Evolutionary conservation across 2,329 filamentous ascomycete species (phyloP).

Genomic region (Xylaria sp.): DNA sequence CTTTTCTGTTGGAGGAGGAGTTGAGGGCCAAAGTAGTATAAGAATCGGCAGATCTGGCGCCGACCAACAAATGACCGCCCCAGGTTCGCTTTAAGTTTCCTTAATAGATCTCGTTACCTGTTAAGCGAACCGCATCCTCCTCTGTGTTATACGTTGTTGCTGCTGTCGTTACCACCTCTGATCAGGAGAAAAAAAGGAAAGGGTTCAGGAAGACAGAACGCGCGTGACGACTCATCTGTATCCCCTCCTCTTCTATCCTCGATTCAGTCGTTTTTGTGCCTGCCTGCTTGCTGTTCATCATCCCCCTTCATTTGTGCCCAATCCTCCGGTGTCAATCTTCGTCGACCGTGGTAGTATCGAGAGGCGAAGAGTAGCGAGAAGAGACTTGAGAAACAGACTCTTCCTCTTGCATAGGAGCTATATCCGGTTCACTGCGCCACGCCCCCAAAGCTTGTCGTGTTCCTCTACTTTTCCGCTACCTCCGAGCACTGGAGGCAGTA

Average conservation of each 20-base stretch:
- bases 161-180: not conserved
- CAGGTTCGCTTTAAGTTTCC: conserved; percentile 6
- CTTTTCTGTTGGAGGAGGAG: not conserved
- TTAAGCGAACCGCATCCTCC: not conserved
- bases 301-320: not conserved
- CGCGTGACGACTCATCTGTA: not conserved
- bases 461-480: not conserved
- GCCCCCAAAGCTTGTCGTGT: not conserved
- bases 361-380: not conserved
- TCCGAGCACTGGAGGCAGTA: not conserved
- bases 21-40: not conserved
- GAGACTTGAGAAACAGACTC: not conserved
- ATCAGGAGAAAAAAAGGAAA: not conserved
- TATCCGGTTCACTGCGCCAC: not conserved
- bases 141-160: too few species aligned
- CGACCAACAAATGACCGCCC: conserved; percentile 22
- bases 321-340: not conserved
- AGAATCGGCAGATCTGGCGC: conserved; percentile 31
- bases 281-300: too few species aligned
- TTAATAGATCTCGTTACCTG: conserved; percentile 9
- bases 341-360: not conserved
- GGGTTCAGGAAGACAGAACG: not conserved
- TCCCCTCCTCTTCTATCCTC: not conserved
- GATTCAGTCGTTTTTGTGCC: too few species aligned
- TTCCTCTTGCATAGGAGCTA: not conserved